Percentiles rank a stretch among this genome's conserved stretches.
Conservation (phyloP, 768 basidiomycete species). For the Infundibulicybe gibba region DNA sequence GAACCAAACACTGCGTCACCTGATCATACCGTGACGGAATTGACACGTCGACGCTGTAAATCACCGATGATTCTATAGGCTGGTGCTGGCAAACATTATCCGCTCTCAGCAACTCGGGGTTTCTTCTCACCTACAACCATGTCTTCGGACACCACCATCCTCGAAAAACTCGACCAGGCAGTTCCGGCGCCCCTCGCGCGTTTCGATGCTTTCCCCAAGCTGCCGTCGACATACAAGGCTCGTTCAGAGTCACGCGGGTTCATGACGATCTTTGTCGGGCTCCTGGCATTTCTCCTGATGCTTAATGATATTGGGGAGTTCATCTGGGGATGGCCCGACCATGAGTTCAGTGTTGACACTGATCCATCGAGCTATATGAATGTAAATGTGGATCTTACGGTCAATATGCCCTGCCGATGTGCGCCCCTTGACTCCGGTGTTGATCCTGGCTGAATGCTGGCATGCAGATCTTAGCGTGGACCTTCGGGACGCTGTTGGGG, state of each 20-base stretch:
- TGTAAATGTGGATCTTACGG: constrained; percentile 89
- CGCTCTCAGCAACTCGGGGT: background rate
- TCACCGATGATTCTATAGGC: background rate
- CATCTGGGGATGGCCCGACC: constrained; percentile 91
- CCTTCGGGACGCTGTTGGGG: constrained; percentile 90
- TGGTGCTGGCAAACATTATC: background rate
- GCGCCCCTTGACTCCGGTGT: constrained; percentile 27
- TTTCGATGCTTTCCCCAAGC: constrained; percentile 87
- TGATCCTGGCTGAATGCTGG: background rate
- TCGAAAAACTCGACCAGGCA: constrained; percentile 61
- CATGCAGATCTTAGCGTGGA: constrained; percentile 78
- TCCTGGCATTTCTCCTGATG: constrained; percentile 69
- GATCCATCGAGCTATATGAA: constrained; percentile 60
- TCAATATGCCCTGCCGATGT: constrained; percentile 94
- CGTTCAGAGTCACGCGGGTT: constrained; percentile 80
- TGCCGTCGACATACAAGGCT: constrained; percentile 76
- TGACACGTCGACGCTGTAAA: background rate
- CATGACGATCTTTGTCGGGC: constrained; percentile 67
- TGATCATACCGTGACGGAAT: background rate
- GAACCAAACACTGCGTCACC: background rate
- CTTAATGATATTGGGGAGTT: constrained; percentile 90
- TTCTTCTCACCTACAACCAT: constrained; percentile 1
- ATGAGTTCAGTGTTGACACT: constrained; percentile 83
- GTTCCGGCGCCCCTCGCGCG: constrained; percentile 63
- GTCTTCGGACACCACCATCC: constrained; percentile 31